phyloP scores from a whole-genome alignment of 768 basidiomycete species.

The Leccinellum albellum region DNA sequence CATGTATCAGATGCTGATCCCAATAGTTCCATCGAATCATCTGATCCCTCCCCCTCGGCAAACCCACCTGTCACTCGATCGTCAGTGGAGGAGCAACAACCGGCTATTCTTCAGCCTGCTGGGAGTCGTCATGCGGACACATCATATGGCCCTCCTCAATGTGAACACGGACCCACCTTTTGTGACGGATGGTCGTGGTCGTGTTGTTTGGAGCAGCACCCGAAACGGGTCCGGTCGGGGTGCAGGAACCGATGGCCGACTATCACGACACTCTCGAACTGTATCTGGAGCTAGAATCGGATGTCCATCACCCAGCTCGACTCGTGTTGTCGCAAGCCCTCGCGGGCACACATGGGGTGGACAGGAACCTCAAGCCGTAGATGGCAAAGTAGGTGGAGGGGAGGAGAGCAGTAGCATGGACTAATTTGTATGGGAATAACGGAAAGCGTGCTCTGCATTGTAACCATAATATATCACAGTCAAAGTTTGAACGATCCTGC shows the following conservation, averaged over 20 bases:
- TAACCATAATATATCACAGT: conserved; percentile 1
- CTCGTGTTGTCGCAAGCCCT: conserved; percentile 3
- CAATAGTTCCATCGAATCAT: background rate
- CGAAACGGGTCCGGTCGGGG: conserved; percentile 19
- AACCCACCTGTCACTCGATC: background rate
- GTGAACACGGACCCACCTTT: conserved; percentile 48
- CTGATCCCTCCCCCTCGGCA: background rate
- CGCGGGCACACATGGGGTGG: conserved; percentile 20
- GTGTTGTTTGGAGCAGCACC: conserved; percentile 47
- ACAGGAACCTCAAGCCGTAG: conserved; percentile 17
- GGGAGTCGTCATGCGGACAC: conserved; percentile 2
- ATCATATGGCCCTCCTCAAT: conserved; percentile 12
- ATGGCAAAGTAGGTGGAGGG: conserved; percentile 15
- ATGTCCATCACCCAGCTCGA: conserved; percentile 15
- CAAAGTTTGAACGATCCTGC: background rate
- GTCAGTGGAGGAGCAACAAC: conserved; percentile 1
- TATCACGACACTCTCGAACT: conserved; percentile 18
- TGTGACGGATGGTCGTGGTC: conserved; percentile 61
- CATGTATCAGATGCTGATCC: background rate
- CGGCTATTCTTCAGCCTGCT: background rate
- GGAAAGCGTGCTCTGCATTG: conserved; percentile 9
- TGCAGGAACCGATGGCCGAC: conserved; percentile 17
- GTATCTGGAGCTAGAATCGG: conserved; percentile 17
- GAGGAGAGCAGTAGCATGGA: conserved; percentile 12
- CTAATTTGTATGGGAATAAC: conserved; percentile 4